Conservation (phyloP, 257 asterid genomes). For the Nicotiana knightiana region DNA sequence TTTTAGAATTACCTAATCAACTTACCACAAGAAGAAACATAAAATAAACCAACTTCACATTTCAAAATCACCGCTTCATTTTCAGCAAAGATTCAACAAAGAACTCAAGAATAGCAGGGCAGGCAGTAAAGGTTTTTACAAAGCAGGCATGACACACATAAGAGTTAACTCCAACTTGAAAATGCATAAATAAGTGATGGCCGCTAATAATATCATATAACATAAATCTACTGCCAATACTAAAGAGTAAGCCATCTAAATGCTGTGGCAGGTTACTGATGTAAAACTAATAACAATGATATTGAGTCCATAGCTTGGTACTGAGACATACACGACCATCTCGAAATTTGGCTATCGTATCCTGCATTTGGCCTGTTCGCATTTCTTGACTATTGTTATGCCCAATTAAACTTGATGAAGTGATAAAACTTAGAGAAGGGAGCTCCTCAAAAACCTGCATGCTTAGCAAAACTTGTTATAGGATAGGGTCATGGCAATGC, state of each 20-base stretch:
- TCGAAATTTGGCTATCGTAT: slow-evolving; percentile 83
- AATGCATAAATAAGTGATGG: slow-evolving; percentile 1
- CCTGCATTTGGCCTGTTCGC: slow-evolving; percentile 98
- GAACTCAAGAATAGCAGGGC: background rate
- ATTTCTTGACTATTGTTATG: slow-evolving; percentile 97
- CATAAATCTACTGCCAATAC: background rate
- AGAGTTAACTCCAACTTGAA: slow-evolving; percentile 3
- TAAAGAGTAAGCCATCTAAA: background rate
- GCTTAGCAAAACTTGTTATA: slow-evolving; percentile 16
- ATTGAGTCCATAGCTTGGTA: slow-evolving; percentile 2
- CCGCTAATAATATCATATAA: background rate
- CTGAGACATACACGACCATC: slow-evolving; percentile 90
- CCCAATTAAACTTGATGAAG: slow-evolving; percentile 93
- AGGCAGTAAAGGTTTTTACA: background rate
- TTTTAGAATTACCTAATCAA: background rate
- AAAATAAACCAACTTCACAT: background rate
- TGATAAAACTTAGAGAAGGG: slow-evolving; percentile 82
- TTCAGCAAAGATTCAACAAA: background rate
- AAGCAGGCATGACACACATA: background rate
- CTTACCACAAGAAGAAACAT: background rate
- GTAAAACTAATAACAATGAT: background rate
- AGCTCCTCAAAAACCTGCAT: slow-evolving; percentile 87
- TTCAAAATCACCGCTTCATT: background rate
- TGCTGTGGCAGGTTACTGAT: background rate
- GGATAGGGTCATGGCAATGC: slow-evolving; percentile 15